Conservation (phyloP, 2,329 filamentous ascomycete species). For the Akanthomyces lecanii region DNA sequence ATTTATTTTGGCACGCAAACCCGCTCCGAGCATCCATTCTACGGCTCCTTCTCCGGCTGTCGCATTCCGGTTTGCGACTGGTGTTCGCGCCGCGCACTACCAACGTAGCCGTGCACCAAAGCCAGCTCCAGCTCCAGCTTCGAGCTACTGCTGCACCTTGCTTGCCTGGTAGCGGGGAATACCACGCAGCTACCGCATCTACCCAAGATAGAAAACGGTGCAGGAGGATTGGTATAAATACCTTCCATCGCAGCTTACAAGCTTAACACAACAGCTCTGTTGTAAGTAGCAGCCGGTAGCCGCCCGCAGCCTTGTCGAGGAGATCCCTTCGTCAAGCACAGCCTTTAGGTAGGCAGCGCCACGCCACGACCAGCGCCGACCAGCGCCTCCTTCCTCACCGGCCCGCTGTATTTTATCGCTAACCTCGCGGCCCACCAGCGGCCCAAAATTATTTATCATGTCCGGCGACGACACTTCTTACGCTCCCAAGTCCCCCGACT, state of each 20-base stretch:
- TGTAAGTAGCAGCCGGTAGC: neutral
- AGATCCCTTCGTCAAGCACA: neutral
- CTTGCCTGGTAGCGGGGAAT: neutral
- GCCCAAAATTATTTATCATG: constrained; percentile 27
- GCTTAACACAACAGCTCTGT: neutral
- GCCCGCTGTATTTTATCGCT: constrained; percentile 6
- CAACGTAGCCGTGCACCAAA: neutral
- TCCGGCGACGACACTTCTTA: constrained; percentile 50
- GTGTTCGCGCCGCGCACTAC: neutral
- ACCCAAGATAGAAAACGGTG: neutral
- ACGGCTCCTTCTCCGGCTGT: neutral
- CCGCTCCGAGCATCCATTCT: neutral
- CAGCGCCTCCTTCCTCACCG: neutral
- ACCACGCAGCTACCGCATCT: neutral
- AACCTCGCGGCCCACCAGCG: neutral
- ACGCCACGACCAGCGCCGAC: neutral
- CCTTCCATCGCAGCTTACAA: neutral
- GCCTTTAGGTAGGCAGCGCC: neutral
- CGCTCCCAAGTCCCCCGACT: constrained; percentile 56
- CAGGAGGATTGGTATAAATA: neutral
- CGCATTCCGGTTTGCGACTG: constrained; percentile 9
- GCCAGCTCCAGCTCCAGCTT: neutral
- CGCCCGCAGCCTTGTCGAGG: too few species aligned
- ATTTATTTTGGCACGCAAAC: neutral
- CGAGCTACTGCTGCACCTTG: neutral